Evolutionary conservation across 768 basidiomycete genomes (phyloP), one percentile per base, ranked within the genome.

Genomic region (Podaxis pistillaris): DNA sequence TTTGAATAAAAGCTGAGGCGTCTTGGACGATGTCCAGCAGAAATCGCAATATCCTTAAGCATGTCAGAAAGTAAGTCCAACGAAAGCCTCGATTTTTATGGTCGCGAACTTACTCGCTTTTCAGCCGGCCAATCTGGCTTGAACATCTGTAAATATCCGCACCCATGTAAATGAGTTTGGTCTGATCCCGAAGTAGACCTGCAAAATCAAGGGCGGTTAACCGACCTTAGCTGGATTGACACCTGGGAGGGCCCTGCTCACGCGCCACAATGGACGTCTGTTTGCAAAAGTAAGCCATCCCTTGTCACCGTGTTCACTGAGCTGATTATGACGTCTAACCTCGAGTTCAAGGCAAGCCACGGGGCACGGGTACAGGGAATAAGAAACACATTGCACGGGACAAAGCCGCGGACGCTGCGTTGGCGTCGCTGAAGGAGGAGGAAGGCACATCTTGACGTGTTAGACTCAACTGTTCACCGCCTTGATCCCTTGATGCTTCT

Each of bases 201-300:
- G 26, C 86, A 88, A 69, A 73, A 72, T n/a, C 73, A 70, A 44
- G 74, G 76, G 13, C 73, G 74, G 37, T 68, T 76, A 38, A 61
- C 80, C 17, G 68, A 81, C 30, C 76, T 89, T 30, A 85, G 79
- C 66, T 90, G 87, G 86, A 68, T 76, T 22, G 84, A 87, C 51
- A 76, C 74, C 0, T 69, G 67, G 4, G 71, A 71, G 9, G 87
- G 86, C 0, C 76, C 77, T 0, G 72, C 71, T 12, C 78, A 86
- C 58, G 73, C 71, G 2, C 82, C 80, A 5, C 68, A 71, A 41
- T 90, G 88, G 88, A 86, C 77, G 1, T 80, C 76, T 2, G 65
- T 80, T 4, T 89, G 87, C 72, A 88, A 85, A 78, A 81, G 89
- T 87, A 65, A 67, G 69, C 55, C 26, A 6, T 58, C 66, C 53